Conservation (phyloP, 169 alveolate genomes). For the Fabrea salina region DNA sequence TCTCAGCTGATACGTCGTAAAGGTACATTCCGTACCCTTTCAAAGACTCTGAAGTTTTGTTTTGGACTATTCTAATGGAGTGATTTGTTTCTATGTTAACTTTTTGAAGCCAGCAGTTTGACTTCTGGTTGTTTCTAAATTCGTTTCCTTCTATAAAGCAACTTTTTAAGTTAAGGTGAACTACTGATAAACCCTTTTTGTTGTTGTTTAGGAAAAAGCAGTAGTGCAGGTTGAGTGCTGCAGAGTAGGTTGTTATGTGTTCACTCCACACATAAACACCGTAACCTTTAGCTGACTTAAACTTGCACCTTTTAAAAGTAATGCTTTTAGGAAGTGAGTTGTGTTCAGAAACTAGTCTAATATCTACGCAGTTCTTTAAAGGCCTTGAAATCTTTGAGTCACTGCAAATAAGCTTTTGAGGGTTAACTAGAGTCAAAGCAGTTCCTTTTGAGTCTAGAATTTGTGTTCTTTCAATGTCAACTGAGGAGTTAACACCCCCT, state of each 20-base stretch:
- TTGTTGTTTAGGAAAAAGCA: neutral
- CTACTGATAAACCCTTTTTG: neutral
- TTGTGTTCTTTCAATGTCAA: neutral
- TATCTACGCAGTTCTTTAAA: neutral
- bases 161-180: neutral
- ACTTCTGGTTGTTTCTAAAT: neutral
- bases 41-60: neutral
- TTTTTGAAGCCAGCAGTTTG: slow-evolving; percentile 1
- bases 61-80: neutral
- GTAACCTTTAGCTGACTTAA: neutral
- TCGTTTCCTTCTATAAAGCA: neutral
- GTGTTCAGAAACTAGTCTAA: neutral
- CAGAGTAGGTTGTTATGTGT: neutral
- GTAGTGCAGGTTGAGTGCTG: neutral
- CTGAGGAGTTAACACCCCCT: neutral
- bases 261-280: slow-evolving; percentile 3
- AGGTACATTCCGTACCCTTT: slow-evolving; percentile 25
- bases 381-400: neutral
- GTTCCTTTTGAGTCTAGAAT: neutral
- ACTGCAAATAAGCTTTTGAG: neutral
- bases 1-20: neutral
- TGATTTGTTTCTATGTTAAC: neutral
- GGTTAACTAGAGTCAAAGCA: neutral
- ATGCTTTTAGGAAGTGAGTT: neutral
- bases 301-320: neutral